Conservation (phyloP, 371 early-diverging fungal species). For the Umbelopsis sp. region DNA sequence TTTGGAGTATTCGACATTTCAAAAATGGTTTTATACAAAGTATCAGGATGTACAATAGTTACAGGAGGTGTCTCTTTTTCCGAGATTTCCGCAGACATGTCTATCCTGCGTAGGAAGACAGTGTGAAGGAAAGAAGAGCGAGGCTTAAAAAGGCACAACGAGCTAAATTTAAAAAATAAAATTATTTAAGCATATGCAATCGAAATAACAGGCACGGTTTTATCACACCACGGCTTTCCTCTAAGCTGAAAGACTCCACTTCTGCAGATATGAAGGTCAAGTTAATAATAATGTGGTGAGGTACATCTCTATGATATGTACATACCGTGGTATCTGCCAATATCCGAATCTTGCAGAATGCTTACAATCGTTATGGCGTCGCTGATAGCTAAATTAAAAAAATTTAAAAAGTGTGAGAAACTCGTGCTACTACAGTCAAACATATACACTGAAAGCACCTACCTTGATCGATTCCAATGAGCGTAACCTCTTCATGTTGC, state of each 20-base stretch:
- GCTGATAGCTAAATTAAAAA: background rate
- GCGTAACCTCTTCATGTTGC: constrained; percentile 11
- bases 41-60: constrained; percentile 13
- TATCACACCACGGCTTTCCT: constrained; percentile 2
- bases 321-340: constrained; percentile 3
- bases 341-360: constrained; percentile 11
- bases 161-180: background rate
- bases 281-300: background rate
- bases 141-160: background rate
- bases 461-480: constrained; percentile 14
- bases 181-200: background rate
- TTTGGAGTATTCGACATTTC: background rate
- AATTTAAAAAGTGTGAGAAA: background rate
- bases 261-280: background rate
- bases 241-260: constrained; percentile 5
- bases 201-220: constrained; percentile 6
- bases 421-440: background rate
- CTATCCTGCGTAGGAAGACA: constrained; percentile 14
- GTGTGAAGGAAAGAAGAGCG: background rate
- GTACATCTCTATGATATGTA: background rate
- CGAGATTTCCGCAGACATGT: constrained; percentile 14
- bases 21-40: constrained; percentile 14
- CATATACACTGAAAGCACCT: background rate
- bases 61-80: constrained; percentile 16
- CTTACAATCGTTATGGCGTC: background rate